Base-by-base conservation (phyloP, 2,329 filamentous ascomycete species). In the Hypoxylon sp. region DNA sequence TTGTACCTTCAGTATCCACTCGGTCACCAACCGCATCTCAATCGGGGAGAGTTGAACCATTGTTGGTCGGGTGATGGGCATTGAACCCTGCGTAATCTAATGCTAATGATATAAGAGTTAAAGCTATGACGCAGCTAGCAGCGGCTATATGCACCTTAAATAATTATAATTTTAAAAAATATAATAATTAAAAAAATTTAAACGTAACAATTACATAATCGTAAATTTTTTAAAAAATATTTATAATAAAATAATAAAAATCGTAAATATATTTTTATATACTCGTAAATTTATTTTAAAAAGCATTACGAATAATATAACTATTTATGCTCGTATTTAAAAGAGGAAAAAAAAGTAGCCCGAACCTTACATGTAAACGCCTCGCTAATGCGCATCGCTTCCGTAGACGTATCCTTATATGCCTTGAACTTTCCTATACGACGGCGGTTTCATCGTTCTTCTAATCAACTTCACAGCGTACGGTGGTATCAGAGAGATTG, bases 381-480 rank as follows among this genome's bases (percentile, higher is more conserved):
- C 66, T 50, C 41, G 47, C 59, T 43, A 47, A 66, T 57, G 63
- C 30, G 50, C 58, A 61, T 57, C 47, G 39, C 65, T 32, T 23
- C 23, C 25, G 9, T 43, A 54, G 12, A 47, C 43, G 12, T 47
- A 56, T 56, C 52, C 47, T 80, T 79, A 91, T 65, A 89, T 87
- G 46, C 86, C 90, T 79, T 91, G 90, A 50, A 99, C 94, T 83
- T 99, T 99, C 74, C 96, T 87, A 81, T 97, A 98, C 75, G 92
- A 97, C 19, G 94, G 94, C 67, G 96, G 96, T 80, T 91, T 94
- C 84, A 97, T 90, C 65, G 89, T 93, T 75, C 93, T 86, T 74
- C 91, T 86, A 70, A 97, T 91, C 65, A 96, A 79, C 82, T 98
- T 98, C 19, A 87, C 93, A 54, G 88, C 90, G 81, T 95, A 97